Evolutionary conservation across 2,329 filamentous ascomycete genomes (phyloP), one percentile per base, ranked within the genome.

Genomic region (Alternaria panax): DNA sequence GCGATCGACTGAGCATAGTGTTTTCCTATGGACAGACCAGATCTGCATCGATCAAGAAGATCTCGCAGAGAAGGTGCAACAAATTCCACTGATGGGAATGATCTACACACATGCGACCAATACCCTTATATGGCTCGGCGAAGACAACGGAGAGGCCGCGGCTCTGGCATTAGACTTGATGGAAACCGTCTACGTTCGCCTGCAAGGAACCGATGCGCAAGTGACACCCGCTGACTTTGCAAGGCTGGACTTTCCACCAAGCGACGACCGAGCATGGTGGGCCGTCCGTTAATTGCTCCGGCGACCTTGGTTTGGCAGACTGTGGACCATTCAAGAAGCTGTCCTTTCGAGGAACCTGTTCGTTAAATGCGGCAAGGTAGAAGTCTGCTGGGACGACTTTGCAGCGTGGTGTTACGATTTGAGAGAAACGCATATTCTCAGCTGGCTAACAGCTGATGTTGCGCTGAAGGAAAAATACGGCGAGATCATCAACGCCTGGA

Each of bases 71-170:
- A 73, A 72, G 47, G 65, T 57, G 36, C 50, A 64, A 24, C 70
- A 73, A 45, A 68, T 73, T 9, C 66, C 71, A 1, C 28, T 73
- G 11, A 74, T 73, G 72, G 60, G 58, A 6, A 27, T 59, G 47
- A 65, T 74, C 7, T 73, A 74, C 24, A 62, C 52, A 7, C 60
- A 69, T 40, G 70, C 72, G 12, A 68, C 67, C 1, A 71, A 66
- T n/a, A 71, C 69, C 1, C 34, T 70, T n/a, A 67, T 74, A 27
- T 74, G 71, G 71, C 53, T 74, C 7, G 70, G 70, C 20, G 65
- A 70, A 12, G 66, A 68, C 1, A 60, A 62, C 7, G 63, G 40
- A 3, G 56, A 67, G n/a, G 56, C 64, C 9, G 55, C 65, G 5
- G 9, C 38, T 0, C 48, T 66, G 28, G 67, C 69, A 1, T 63